A percentile compares a stretch with the other conserved stretches of the same genome.
Conservation (phyloP, 305 asterid species). For the Withania somnifera region DNA sequence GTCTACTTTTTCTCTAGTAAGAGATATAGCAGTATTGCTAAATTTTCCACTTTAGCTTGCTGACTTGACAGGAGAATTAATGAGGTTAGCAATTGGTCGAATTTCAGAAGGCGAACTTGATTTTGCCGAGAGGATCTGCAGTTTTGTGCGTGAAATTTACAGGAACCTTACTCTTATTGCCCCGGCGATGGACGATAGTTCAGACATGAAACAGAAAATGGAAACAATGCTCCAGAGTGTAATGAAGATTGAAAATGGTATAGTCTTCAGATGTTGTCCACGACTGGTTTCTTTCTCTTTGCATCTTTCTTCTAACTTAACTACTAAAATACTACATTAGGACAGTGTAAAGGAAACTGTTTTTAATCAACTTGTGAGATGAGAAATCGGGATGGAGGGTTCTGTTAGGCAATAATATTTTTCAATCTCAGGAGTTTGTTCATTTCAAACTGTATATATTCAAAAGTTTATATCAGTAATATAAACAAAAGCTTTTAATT, state of each 20-base stretch:
- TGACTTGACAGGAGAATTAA: conserved; percentile 89
- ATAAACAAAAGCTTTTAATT: not conserved
- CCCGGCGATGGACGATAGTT: conserved; percentile 45
- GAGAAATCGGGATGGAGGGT: not conserved
- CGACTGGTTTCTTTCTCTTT: not conserved
- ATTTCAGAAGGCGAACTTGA: conserved; percentile 71
- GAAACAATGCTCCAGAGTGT: conserved; percentile 88
- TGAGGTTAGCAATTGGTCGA: conserved; percentile 70
- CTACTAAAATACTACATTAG: not conserved
- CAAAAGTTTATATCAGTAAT: not conserved
- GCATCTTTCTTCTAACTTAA: not conserved
- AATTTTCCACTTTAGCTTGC: conserved; percentile 32
- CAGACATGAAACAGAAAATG: conserved; percentile 75
- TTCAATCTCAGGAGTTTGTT: not conserved
- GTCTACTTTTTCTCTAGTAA: not conserved
- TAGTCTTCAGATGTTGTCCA: not conserved
- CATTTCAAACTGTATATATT: not conserved
- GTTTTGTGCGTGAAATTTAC: conserved; percentile 54
- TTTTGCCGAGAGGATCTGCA: conserved; percentile 50
- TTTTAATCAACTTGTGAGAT: not conserved
- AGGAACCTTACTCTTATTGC: conserved; percentile 48
- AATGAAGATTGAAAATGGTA: conserved; percentile 81
- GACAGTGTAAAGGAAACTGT: not conserved
- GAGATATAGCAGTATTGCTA: not conserved
- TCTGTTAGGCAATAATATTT: not conserved